These are phyloP conservation scores for Diaporthe citrichinensis DNA, from an alignment of 2,329 filamentous ascomycete species.

Conservation along the genomic window DNA sequence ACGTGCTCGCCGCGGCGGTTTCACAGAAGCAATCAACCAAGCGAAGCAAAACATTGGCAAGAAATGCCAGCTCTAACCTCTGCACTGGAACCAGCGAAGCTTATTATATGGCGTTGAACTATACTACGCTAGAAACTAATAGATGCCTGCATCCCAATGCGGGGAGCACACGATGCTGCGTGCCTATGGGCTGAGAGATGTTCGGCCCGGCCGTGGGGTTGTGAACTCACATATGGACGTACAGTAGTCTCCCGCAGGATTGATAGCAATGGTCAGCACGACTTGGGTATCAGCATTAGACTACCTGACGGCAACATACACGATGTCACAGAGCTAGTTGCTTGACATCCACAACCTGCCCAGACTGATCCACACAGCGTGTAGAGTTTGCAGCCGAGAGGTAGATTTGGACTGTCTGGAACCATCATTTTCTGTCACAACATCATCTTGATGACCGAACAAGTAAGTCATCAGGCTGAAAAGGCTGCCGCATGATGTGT, in stretches of 20 bases:
- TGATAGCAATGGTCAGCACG: background rate
- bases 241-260: slow-evolving; percentile 23
- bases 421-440: background rate
- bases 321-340: slow-evolving; percentile 7
- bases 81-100: slow-evolving; percentile 12
- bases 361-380: background rate
- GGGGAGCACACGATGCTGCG: slow-evolving; percentile 26
- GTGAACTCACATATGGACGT: background rate
- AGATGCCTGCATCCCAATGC: slow-evolving; percentile 18
- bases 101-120: slow-evolving; percentile 28
- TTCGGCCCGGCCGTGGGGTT: slow-evolving; percentile 19
- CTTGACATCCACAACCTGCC: background rate
- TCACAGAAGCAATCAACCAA: slow-evolving; percentile 17
- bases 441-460: background rate
- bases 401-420: background rate
- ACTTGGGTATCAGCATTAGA: background rate
- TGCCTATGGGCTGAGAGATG: slow-evolving; percentile 3
- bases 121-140: background rate
- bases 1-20: slow-evolving; percentile 14
- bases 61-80: background rate
- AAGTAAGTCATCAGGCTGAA: background rate
- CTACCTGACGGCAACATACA: background rate
- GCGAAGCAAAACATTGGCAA: background rate
- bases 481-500: background rate
- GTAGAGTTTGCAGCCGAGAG: background rate